phyloP scores from a whole-genome alignment of 768 basidiomycete species.

The Boletus vermiculosoides region DNA sequence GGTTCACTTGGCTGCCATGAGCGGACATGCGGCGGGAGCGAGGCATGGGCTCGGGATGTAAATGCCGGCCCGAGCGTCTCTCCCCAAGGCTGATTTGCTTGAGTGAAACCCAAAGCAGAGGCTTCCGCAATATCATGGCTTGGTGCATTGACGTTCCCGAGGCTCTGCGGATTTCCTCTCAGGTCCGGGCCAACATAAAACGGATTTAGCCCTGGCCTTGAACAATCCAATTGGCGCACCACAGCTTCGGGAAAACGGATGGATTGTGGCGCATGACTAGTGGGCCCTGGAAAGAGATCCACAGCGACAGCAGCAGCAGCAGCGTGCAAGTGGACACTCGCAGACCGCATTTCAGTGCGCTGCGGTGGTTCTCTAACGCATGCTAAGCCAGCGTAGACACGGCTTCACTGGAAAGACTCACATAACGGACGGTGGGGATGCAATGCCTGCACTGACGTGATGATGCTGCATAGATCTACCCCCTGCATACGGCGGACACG shows the following conservation, averaged over 20 bases:
- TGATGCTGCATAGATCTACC: background rate
- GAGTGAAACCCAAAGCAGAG: background rate
- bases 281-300: background rate
- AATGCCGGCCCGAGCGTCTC: background rate
- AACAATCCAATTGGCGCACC: background rate
- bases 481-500: background rate
- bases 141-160: background rate
- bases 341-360: background rate
- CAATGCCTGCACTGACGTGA: background rate
- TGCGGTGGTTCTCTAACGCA: background rate
- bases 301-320: background rate
- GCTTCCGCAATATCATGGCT: background rate
- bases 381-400: background rate
- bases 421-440: background rate
- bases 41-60: background rate
- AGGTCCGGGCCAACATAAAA: background rate
- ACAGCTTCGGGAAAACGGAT: background rate
- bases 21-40: background rate
- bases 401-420: no score
- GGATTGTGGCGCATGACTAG: background rate
- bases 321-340: background rate
- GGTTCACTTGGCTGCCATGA: background rate
- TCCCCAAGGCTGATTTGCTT: slow-evolving; percentile 10
- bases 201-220: background rate
- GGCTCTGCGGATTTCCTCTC: background rate